Percentiles rank a stretch among this genome's conserved stretches.
These are phyloP conservation scores for Plasmodium ovale DNA, from an alignment of 169 alveolate species.

Conservation along the genomic window DNA sequence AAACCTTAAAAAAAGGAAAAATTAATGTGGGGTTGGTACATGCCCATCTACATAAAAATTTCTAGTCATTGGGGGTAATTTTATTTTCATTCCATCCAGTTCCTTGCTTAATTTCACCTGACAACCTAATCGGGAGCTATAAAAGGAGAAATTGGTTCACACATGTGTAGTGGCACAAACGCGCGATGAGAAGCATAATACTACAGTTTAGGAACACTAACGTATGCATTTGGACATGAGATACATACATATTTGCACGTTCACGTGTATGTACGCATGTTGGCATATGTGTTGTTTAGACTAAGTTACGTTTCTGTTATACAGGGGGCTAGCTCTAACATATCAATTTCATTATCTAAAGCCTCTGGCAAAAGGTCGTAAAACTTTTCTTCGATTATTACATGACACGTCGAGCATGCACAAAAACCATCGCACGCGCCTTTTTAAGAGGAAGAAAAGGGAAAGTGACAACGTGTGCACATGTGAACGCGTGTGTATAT, in stretches of 20 bases:
- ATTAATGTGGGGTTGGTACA: constrained; percentile 94
- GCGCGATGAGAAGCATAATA: neutral
- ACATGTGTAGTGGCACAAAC: neutral
- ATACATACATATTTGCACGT: neutral
- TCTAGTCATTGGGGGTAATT: constrained; percentile 93
- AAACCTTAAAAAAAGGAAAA: constrained; percentile 7
- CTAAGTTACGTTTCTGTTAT: constrained; percentile 91
- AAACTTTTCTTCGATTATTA: constrained; percentile 91
- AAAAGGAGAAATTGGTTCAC: constrained; percentile 1
- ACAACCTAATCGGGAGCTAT: constrained; percentile 95
- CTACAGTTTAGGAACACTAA: neutral
- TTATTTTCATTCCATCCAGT: constrained; percentile 89
- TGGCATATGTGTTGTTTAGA: neutral
- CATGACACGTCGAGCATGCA: constrained; percentile 98
- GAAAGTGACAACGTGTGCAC: neutral
- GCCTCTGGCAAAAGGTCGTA: constrained; percentile 92
- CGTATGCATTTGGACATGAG: neutral
- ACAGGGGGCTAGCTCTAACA: constrained; percentile 97
- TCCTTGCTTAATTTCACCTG: constrained; percentile 89
- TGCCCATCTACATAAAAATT: constrained; percentile 97
- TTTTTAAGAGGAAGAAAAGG: constrained; percentile 74
- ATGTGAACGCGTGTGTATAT: neutral
- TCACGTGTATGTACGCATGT: neutral
- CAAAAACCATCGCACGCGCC: constrained; percentile 97
- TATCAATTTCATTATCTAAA: constrained; percentile 94